Base-by-base conservation (phyloP, 257 asterid genomes). In the Petrea volubilis region DNA sequence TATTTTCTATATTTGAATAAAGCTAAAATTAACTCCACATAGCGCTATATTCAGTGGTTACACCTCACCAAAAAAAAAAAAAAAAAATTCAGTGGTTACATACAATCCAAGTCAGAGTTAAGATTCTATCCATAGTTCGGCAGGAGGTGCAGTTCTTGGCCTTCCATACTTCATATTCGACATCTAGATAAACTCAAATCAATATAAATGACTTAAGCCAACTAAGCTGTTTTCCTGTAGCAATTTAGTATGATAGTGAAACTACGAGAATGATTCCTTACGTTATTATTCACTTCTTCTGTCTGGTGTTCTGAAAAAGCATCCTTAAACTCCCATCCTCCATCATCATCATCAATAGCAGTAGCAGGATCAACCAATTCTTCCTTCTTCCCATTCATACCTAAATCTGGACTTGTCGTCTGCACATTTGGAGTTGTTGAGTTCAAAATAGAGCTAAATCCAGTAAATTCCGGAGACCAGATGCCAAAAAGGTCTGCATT, bases 261-360 rank as follows among this genome's bases (percentile, higher is more conserved):
- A 28, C 13, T 27, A 74, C 12, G 36, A 76, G 34, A 71, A 50
- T 62, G 60, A 6, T 61, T 21, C 71, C 77, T 72, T 78, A 90
- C 96, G 87, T 77, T 70, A 70, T 65, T 76, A 25, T 77, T 68
- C 60, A 57, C 73, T 67, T 74, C 70, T 55, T 44, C 80, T 53
- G 62, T 59, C 66, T 57, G 55, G 17, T 65, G 34, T 31, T 79
- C 88, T 43, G 88, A 73, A 68, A 44, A 33, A 56, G 96, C 96
- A 56, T 80, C 91, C 87, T 88, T 78, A 83, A 88, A 88, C 51
- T 88, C 93, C 96, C 97, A 90, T 46, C 85, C 89, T 33, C 79
- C 87, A 36, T 78, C 92, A 40, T 55, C 87, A 52, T 74, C 87
- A n/a, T 65, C 62, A 38, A 5, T 12, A 72, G 72, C 60, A 61